phyloP scores from a whole-genome alignment of 1,284 basidiomycete genomes.

The Malassezia caprae region DNA sequence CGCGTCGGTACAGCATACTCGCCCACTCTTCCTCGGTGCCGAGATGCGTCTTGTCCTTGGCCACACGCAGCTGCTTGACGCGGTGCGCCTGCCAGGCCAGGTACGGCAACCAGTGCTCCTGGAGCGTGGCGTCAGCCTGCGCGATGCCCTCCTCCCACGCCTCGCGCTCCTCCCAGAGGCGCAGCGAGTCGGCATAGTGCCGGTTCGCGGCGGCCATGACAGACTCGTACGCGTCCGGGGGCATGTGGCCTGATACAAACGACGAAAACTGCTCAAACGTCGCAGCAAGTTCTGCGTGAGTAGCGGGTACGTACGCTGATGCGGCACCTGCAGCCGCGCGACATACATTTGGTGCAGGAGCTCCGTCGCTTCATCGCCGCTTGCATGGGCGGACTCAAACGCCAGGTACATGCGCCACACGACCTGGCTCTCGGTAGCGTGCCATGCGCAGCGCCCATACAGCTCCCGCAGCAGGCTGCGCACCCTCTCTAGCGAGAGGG shows the following conservation, averaged over 20 bases:
- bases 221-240: constrained; percentile 31
- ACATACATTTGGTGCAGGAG: constrained; percentile 26
- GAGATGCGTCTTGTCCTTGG: constrained; percentile 21
- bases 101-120: constrained; percentile 21
- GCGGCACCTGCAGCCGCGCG: constrained; percentile 29
- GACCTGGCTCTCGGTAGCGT: constrained; percentile 20
- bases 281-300: constrained; percentile 17
- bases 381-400: constrained; percentile 24
- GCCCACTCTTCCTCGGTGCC: constrained; percentile 11
- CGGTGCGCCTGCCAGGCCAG: constrained; percentile 23
- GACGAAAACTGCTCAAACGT: constrained; percentile 33
- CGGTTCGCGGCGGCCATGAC: constrained; percentile 30
- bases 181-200: constrained; percentile 19
- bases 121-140: constrained; percentile 6
- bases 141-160: constrained; percentile 23
- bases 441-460: constrained; percentile 16
- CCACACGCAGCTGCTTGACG: constrained; percentile 13
- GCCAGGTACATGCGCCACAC: constrained; percentile 30
- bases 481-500: constrained; percentile 2
- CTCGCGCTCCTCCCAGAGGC: constrained; percentile 17
- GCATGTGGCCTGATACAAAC: constrained; percentile 30
- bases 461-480: constrained; percentile 4
- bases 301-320: constrained; percentile 9
- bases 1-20: constrained; percentile 11
- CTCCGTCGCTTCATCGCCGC: constrained; percentile 16